Percentiles rank a stretch among this genome's conserved stretches.
Conservation (phyloP, 2,329 filamentous ascomycete genomes). For the Cordyceps militaris region DNA sequence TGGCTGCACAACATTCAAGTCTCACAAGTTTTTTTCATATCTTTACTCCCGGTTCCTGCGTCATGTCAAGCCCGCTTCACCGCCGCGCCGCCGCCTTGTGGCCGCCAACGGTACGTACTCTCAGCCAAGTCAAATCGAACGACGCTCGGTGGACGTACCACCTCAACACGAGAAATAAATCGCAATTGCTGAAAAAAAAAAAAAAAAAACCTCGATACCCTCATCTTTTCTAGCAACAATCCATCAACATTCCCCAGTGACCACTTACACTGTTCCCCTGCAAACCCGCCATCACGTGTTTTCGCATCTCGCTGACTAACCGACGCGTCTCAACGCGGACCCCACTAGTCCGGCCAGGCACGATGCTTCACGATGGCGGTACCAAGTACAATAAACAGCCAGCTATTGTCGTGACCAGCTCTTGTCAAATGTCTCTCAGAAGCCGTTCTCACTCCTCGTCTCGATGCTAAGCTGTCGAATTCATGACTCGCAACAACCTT, state of each 20-base stretch:
- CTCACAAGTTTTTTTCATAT: not conserved
- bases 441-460: not conserved
- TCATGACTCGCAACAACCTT: slow-evolving; percentile 58
- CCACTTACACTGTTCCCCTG: not conserved
- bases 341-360: slow-evolving; percentile 6
- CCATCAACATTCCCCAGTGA: not conserved
- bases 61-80: not conserved
- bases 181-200: not conserved
- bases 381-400: not conserved
- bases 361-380: not conserved
- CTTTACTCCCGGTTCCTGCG: not conserved
- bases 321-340: slow-evolving; percentile 13
- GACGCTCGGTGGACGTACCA: not conserved
- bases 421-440: not conserved
- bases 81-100: not conserved
- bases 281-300: slow-evolving; percentile 11
- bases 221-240: too few relatives aligned
- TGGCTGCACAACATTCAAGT: not conserved
- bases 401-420: not conserved
- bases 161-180: not conserved
- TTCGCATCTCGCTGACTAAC: slow-evolving; percentile 16
- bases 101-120: too few relatives aligned
- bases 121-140: not conserved
- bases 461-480: slow-evolving; percentile 26
- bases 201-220: not conserved